phyloP scores from a whole-genome alignment of 139 green algal species.

The Chlamydomonas schloesseri region DNA sequence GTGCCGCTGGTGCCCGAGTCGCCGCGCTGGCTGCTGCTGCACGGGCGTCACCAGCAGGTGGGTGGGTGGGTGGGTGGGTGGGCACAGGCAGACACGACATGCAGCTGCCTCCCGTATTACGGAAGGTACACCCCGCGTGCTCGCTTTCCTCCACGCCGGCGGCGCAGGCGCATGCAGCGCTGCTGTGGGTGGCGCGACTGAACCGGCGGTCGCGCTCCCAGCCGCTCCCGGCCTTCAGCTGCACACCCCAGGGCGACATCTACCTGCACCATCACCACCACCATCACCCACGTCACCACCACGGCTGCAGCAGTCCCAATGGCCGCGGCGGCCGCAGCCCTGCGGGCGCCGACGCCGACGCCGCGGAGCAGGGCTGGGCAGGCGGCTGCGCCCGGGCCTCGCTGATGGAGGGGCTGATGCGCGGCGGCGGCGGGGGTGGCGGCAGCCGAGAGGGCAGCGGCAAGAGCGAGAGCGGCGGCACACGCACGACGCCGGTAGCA shows the following conservation, averaged over 20 bases:
- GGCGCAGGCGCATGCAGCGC: conserved; percentile 19
- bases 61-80: background rate
- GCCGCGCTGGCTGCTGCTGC: conserved; percentile 43
- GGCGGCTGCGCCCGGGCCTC: no score
- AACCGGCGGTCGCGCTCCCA: background rate
- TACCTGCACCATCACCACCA: background rate
- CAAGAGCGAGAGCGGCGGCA: no score
- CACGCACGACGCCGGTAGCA: no score
- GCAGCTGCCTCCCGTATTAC: no score
- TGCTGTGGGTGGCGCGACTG: conserved; percentile 16
- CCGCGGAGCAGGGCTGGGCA: no score
- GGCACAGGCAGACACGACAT: background rate
- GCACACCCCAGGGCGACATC: background rate
- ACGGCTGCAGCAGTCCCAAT: no score
- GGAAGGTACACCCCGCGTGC: no score
- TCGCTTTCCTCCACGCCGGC: background rate
- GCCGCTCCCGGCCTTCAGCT: background rate
- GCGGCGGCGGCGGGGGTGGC: no score
- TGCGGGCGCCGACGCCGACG: no score
- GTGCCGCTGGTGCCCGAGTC: conserved; percentile 34
- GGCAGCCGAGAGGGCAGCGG: no score
- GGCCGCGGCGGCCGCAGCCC: background rate
- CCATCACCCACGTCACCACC: no score
- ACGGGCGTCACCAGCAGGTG: background rate
- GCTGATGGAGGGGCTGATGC: no score